These are phyloP conservation scores for Cunninghamia lanceolata DNA, from an alignment of 75 land plant species.

Conservation along the genomic window DNA sequence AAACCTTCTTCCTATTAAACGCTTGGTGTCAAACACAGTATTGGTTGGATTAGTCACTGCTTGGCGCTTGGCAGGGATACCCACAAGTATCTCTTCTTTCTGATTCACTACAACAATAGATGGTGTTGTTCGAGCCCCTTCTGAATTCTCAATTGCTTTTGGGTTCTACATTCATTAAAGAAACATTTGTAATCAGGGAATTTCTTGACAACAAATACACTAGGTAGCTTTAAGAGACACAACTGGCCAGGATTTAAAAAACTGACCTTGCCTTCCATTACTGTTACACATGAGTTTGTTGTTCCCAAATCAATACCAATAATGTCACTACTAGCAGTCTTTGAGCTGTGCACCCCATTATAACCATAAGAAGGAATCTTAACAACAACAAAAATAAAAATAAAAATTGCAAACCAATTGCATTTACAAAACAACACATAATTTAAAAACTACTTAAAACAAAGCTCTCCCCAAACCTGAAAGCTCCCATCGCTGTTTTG, in stretches of 20 bases:
- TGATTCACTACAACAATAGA: constrained; percentile 64
- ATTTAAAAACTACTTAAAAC: too few species aligned
- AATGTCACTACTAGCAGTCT: constrained; percentile 49
- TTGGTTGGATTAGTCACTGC: constrained; percentile 65
- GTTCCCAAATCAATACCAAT: too few species aligned
- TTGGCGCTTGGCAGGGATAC: constrained; percentile 68
- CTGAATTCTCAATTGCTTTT: constrained; percentile 60
- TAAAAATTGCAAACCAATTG: background rate
- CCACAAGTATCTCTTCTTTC: constrained; percentile 57
- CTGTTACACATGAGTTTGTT: too few species aligned
- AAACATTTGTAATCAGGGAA: background rate
- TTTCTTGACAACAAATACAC: background rate
- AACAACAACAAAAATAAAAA: background rate
- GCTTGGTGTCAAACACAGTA: constrained; percentile 57
- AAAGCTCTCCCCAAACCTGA: background rate
- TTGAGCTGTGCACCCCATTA: constrained; percentile 34
- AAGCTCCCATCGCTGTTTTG: constrained; percentile 10
- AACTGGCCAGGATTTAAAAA: background rate
- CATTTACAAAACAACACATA: background rate
- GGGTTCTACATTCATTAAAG: constrained; percentile 27
- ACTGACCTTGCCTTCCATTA: constrained; percentile 72
- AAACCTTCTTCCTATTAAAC: too few species aligned
- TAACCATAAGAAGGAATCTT: background rate
- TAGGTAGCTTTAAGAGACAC: background rate
- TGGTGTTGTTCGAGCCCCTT: constrained; percentile 73